Conservation (phyloP, 106 monocot genomes). For the Cymbidium sinense region DNA sequence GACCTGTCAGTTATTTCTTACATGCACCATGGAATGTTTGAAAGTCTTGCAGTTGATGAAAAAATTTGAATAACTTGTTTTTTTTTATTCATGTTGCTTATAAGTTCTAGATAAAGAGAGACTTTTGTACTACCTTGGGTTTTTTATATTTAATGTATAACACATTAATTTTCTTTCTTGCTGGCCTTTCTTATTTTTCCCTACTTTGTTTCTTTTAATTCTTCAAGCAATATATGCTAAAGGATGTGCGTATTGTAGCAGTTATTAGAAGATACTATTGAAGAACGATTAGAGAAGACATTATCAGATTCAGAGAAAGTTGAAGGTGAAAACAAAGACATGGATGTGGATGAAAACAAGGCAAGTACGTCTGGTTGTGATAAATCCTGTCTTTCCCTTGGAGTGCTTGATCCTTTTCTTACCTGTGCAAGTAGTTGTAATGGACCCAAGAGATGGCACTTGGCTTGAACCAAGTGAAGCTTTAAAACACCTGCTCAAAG, state of each 20-base stretch:
- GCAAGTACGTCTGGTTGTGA: conserved; percentile 18
- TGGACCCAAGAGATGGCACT: neutral
- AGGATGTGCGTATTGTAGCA: conserved; percentile 6
- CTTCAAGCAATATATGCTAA: neutral
- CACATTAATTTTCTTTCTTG: neutral
- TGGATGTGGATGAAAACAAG: conserved; percentile 75
- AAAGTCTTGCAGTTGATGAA: neutral
- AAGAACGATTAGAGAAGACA: conserved; percentile 74
- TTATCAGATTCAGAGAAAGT: conserved; percentile 75
- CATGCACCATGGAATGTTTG: neutral
- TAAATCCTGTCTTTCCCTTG: neutral
- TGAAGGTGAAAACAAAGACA: conserved; percentile 81
- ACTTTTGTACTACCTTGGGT: neutral
- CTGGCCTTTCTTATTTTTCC: neutral
- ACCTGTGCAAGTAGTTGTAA: neutral
- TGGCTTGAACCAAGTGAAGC: neutral
- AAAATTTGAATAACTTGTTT: neutral
- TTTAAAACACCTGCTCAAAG: conserved; percentile 2
- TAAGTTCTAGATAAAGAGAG: neutral
- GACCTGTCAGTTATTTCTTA: neutral
- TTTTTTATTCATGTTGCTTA: neutral
- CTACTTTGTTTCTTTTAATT: neutral
- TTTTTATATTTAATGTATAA: neutral
- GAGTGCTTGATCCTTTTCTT: neutral
- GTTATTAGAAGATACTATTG: conserved; percentile 96